Conservation (phyloP, 305 asterid species). For the Fraxinus nigra region DNA sequence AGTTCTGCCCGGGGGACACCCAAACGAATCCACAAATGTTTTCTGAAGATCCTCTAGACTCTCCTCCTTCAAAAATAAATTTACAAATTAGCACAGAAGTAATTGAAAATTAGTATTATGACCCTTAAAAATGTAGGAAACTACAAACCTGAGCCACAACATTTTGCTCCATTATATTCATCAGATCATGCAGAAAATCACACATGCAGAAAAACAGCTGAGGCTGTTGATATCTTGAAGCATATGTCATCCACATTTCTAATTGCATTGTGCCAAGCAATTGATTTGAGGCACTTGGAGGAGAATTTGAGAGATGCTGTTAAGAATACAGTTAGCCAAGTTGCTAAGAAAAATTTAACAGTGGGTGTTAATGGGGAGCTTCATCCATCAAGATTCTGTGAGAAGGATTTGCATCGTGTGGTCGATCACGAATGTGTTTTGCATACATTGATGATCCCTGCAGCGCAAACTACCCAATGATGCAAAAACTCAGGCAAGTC, state of each 20-base stretch:
- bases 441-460: conserved; percentile 73
- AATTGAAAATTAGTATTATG: not conserved
- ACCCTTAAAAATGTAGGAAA: not conserved
- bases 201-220: conserved; percentile 81
- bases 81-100: not conserved
- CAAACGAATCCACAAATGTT: conserved; percentile 79
- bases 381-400: conserved; percentile 82
- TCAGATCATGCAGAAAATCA: conserved; percentile 73
- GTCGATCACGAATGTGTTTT: conserved; percentile 70
- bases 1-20: conserved; percentile 12
- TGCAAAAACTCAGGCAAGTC: conserved; percentile 75
- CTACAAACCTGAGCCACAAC: conserved; percentile 52
- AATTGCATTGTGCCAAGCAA: conserved; percentile 71
- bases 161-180: conserved; percentile 72
- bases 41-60: conserved; percentile 82
- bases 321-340: conserved; percentile 72
- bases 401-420: conserved; percentile 66
- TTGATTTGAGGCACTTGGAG: conserved; percentile 72
- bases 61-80: conserved; percentile 49
- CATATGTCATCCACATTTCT: conserved; percentile 76
- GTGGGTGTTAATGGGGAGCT: conserved; percentile 73
- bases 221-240: conserved; percentile 73
- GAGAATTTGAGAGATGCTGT: conserved; percentile 64
- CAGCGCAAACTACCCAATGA: conserved; percentile 60
- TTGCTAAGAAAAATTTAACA: conserved; percentile 57